Base-by-base conservation (phyloP, 2,329 filamentous ascomycete genomes). In the Biscogniauxia marginata region DNA sequence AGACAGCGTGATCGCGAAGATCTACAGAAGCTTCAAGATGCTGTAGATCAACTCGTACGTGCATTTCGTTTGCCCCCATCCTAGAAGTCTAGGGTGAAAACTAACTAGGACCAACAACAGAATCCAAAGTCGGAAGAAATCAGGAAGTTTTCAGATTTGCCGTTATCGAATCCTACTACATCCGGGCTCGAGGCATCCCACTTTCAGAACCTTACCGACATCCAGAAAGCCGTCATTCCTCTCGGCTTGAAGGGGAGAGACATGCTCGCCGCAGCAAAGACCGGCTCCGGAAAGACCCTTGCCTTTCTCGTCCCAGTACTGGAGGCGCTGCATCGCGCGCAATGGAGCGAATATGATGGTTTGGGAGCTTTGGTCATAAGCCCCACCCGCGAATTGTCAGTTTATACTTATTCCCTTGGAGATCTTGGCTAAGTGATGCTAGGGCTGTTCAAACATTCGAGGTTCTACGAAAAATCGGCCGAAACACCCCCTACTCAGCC, bases 211-310 rank as follows among this genome's bases (percentile, higher is more conserved):
- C 80, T 97, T 63, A 99, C 95, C 59, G 93, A 96, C 63, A 90
- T 99, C 66, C 95, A 99, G 77, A 83, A 88, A 49, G 88, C 88
- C 68, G 92, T 93, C n/a, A 88, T 99, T 57, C 92, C 91, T 5
- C 81, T 92, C 58, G 93, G 91, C 7, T 82, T 99, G 61, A 90
- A 96, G 73, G 90, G 91, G 55, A 79, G 80, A 56, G 95, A 99
- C 72, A 90, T 99, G 44, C 85, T 99, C 44, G 95, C 93, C 45
- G 95, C 95, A 4, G 95, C 95, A 44, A 97, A 96, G 75, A 98
- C 93, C 0, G 93, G 93, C 51, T 96, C 90, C 70, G 93, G 93
- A 69, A 98, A 98, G 79, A 98, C 93, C 0, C 80, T 99, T 21
- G 91, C 95, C 0, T 99, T 99, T 71, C 77, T 99, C 7, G 79